Evolutionary conservation across 208 protist species (phyloP), one percentile per base, ranked within the genome.

Genomic region (Trypanosoma brucei): DNA sequence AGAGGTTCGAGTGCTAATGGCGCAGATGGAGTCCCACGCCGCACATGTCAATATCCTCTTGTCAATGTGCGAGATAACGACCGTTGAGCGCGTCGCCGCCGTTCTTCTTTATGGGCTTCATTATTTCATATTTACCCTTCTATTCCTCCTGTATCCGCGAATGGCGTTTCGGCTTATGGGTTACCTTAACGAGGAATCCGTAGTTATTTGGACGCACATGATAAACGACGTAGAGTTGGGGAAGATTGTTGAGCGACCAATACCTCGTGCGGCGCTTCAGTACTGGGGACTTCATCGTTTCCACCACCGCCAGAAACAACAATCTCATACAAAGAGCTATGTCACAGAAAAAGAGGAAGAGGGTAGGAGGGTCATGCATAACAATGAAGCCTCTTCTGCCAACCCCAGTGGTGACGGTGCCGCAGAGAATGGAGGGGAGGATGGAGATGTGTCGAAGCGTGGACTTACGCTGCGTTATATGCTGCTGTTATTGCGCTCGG

Each of bases 161-260:
- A 83, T 89, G 82, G 86, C 76, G 3, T 86, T 87, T 59, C 81
- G 86, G 0, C 64, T 92, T 6, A 78, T 86, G 70, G 86, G 78
- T 2, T 92, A 92, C 70, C 75, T 83, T 36, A 73, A 67, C 30
- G 86, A 92, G 62, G 86, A 92, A 72, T 92, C 82, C 46, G 77
- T 81, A 48, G 86, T 92, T 2, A 78, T 92, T 68, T 88, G 80
- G 82, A 92, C 86, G 53, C 86, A 92, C 66, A 88, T 92, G 82
- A 78, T 89, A 39, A 92, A 92, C 71, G 86, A 92, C 66, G 62
- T 87, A 34, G 86, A 87, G 55, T 60, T 92, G 5, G 82, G 82
- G 44, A 92, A 89, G 59, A 75, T 92, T 35, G 69, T 59, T 31
- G 79, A 83, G 34, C 68, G 62, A 11, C 57, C 40, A 3, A 68